phyloP scores from a whole-genome alignment of 352 stramenopile species.

The Phytopythium ostracodes region DNA sequence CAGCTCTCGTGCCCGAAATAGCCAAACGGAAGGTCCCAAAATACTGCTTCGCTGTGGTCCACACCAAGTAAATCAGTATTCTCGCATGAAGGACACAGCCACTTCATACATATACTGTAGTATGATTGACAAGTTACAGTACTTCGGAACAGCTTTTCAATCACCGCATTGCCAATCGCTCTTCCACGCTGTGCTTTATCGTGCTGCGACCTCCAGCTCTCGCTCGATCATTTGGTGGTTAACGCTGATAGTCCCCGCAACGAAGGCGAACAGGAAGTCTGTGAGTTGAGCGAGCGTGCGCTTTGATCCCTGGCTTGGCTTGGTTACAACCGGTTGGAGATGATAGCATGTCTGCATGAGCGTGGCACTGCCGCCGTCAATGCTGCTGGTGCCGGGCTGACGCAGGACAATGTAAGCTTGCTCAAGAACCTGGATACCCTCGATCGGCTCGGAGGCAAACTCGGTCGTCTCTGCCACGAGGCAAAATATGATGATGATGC shows the following conservation, averaged over 20 bases:
- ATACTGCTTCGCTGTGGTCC: no score
- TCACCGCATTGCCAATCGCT: no score
- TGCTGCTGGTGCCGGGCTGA: background rate
- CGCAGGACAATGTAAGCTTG: constrained; percentile 6
- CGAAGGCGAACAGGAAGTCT: constrained; percentile 3
- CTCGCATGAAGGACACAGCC: no score
- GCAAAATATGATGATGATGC: constrained; percentile 4
- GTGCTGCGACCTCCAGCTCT: background rate
- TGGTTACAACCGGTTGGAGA: background rate
- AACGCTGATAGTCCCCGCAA: background rate
- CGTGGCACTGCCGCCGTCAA: background rate
- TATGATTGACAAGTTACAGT: no score
- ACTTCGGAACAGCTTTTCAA: no score
- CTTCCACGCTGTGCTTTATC: background rate
- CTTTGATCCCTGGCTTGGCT: background rate
- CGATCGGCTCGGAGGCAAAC: constrained; percentile 1
- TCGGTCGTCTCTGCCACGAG: constrained; percentile 1
- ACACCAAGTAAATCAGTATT: no score
- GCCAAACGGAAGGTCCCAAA: no score
- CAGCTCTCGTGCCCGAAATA: no score
- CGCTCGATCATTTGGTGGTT: constrained; percentile 3
- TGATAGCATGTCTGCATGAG: constrained; percentile 5
- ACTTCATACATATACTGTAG: no score
- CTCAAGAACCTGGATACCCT: constrained; percentile 4
- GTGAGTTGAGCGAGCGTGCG: background rate